Evolutionary conservation across 2,329 filamentous ascomycete genomes (phyloP).

Genomic region (Alternaria sp.): DNA sequence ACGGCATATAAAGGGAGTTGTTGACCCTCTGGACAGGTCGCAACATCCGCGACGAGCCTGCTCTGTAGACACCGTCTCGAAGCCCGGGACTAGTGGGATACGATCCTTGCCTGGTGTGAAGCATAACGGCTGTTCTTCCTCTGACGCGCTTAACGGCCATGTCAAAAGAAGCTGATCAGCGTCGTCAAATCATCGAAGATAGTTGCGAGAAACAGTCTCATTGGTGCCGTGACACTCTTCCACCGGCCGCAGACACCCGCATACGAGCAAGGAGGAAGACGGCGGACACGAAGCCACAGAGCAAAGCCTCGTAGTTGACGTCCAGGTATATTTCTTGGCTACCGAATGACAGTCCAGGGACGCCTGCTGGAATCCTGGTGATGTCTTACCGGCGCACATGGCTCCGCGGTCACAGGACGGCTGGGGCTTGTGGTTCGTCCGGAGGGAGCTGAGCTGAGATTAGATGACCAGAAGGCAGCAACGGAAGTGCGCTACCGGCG

Average conservation of each 20-base stretch:
- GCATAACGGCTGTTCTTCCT: background rate
- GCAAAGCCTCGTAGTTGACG: background rate
- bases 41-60: background rate
- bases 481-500: conserved; percentile 12
- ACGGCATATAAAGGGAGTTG: background rate
- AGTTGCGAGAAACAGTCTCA: background rate
- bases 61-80: conserved; percentile 1
- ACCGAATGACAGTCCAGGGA: conserved; percentile 8
- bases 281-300: conserved; percentile 6
- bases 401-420: conserved; percentile 1
- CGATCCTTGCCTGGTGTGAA: background rate
- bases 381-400: conserved; percentile 20
- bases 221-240: conserved; percentile 8
- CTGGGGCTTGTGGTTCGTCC: conserved; percentile 19
- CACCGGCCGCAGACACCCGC: conserved; percentile 5
- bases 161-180: background rate
- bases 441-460: background rate
- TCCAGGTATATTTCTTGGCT: conserved; percentile 2
- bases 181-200: background rate
- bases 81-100: background rate
- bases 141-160: background rate
- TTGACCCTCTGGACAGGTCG: background rate
- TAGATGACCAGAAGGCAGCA: conserved; percentile 2
- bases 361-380: background rate
- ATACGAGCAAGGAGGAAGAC: conserved; percentile 1